Base-by-base conservation (phyloP, 768 basidiomycete genomes). In the Hericium erinaceus region DNA sequence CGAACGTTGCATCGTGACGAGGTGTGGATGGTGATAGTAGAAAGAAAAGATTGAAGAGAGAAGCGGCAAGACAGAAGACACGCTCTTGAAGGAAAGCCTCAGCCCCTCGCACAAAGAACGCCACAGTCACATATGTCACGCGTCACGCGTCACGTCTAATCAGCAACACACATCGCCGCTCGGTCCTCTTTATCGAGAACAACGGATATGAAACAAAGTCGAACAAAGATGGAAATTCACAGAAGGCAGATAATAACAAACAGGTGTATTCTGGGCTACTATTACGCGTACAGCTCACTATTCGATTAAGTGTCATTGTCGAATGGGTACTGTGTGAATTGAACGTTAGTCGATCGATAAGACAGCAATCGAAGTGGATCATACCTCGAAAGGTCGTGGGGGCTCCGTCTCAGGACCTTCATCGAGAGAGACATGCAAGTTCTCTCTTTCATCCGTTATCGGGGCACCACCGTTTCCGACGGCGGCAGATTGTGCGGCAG, bases 361-460 rank as follows among this genome's bases (percentile, higher is more conserved):
- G 48, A 52, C 57, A n/a, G 44, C 44, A 15, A 13, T 0, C 15
- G 4, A 22, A 2, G 7, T 33, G 33, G 1, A 51, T 74, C 87
- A 59, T 64, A 92, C 91, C 84, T 95, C 91, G 65, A 95, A 95
- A 24, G 88, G 69, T 65, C 78, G 80, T 66, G 93, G 93, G 12
- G 84, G 81, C 46, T 82, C 85, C 24, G 82, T 84, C 65, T 94
- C 91, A 9, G 84, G 80, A 16, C 78, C 79, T 65, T 69, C 78
- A 65, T 89, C 85, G 55, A 91, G 71, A 8, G 87, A 75, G 54
- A 89, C 84, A 64, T 89, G 82, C 41, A 58, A 66, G 33, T 33
- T 33, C 13, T 57, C 60, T 56, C 56, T 53, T 18, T 60, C 57
- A 37, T 40, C 62, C 15, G 75, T 69, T 7, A 67, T 62, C 46